These are phyloP conservation scores for Cydonia oblonga DNA, from an alignment of 331 rosid genomes.

Conservation along the genomic window DNA sequence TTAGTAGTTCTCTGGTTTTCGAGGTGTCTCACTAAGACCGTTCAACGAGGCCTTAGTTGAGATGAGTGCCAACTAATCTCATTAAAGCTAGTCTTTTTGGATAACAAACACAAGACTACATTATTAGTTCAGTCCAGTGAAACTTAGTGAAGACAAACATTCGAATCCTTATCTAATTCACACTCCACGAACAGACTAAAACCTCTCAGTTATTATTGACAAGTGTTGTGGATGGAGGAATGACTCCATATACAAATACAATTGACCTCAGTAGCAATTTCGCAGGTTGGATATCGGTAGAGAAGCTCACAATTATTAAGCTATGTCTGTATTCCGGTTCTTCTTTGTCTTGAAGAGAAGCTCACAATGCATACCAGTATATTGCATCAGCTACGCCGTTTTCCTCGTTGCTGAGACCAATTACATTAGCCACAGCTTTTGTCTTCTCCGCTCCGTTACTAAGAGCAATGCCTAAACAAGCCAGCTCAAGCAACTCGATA, in stretches of 20 bases:
- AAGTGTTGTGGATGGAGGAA: not conserved
- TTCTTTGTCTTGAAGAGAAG: conserved; percentile 10
- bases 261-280: not conserved
- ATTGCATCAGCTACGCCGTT: conserved; percentile 92
- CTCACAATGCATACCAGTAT: conserved; percentile 70
- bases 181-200: too few relatives aligned
- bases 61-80: too few relatives aligned
- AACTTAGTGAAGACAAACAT: too few relatives aligned
- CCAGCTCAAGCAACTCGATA: conserved; percentile 78
- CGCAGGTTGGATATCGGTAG: not conserved
- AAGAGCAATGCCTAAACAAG: conserved; percentile 74
- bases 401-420: conserved; percentile 81
- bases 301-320: not conserved
- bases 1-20: too few relatives aligned
- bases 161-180: too few relatives aligned
- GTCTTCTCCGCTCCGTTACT: conserved; percentile 72
- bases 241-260: not conserved
- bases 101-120: too few relatives aligned
- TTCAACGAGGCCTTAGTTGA: too few relatives aligned
- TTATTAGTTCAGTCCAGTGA: too few relatives aligned
- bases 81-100: too few relatives aligned
- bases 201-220: not conserved
- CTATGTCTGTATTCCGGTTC: not conserved
- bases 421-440: conserved; percentile 64
- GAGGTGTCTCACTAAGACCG: too few relatives aligned